Base-by-base conservation (phyloP, 352 stramenopile species). In the Globisporangium lucens region DNA sequence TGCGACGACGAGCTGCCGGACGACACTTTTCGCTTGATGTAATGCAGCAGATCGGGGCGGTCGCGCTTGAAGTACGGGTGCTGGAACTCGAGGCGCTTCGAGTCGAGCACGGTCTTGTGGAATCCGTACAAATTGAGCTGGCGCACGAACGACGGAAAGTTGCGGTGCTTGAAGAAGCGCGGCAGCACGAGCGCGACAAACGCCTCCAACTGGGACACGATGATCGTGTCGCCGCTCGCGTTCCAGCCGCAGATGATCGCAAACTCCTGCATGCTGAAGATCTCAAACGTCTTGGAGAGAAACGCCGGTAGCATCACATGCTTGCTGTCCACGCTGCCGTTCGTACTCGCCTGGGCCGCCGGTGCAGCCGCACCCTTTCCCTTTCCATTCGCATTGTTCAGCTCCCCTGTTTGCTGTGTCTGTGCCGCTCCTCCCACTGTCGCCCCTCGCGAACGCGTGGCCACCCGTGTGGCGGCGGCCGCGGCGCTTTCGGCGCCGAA, bases 41-140 rank as follows among this genome's bases (percentile, higher is more conserved):
- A 78, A 61, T 90, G 85, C 33, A 97, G 75, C 56, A 97, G 68
- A 63, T 97, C 89, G 1, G 85, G 89, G 8, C 89, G 80, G 29
- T 90, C 89, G 46, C 89, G 82, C 69, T 95, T 93, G 65, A 98
- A 98, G 75, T 94, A 92, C 61, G 88, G 87, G 66, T 98, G 93
- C 75, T 93, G 88, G 76, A 98, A 98, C 77, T 98, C 92, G n/a
- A 95, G 78, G 24, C 87, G 83, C 73, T 95, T 97, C 51, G 92
- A 95, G 75, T 98, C 93, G 49, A 95, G 80, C 62, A 96, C 86
- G 43, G 89, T 96, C 77, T 98, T 98, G 70, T 95, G 83, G 74
- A 98, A 98, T 59, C 93, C 90, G 69, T 98, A 96, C 63, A 98
- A 87, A 72, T 98, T 98, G 35, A 98, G 79, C 77, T 98, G 93